phyloP scores from a whole-genome alignment of 2,329 filamentous ascomycete species.

The Parafenestella ontariensis region DNA sequence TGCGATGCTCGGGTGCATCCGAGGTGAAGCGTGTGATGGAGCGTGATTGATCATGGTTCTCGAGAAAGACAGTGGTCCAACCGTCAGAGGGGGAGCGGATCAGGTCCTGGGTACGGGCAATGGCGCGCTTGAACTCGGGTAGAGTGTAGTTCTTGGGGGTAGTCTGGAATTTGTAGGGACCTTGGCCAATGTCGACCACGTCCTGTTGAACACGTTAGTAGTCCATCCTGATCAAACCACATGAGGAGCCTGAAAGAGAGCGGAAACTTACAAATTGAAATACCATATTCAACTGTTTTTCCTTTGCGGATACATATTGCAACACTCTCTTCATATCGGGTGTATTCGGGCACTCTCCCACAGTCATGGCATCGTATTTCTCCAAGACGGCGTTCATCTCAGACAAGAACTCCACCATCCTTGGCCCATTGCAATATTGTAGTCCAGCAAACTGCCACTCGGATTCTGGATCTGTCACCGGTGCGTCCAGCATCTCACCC shows the following conservation, averaged over 20 bases:
- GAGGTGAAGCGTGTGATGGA: conserved; percentile 58
- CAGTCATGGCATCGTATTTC: conserved; percentile 71
- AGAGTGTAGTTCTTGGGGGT: conserved; percentile 43
- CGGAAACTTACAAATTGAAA: conserved; percentile 57
- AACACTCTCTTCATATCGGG: conserved; percentile 65
- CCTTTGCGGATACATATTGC: conserved; percentile 64
- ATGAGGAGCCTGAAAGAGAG: no score
- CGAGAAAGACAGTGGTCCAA: conserved; percentile 61
- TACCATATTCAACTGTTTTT: conserved; percentile 71
- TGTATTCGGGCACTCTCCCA: conserved; percentile 72
- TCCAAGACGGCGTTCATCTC: conserved; percentile 69
- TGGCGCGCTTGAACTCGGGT: conserved; percentile 40
- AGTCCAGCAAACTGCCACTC: conserved; percentile 48
- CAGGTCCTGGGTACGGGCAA: conserved; percentile 41
- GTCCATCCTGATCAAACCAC: not conserved
- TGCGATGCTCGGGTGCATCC: conserved; percentile 55
- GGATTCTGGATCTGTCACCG: conserved; percentile 37
- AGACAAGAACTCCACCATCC: conserved; percentile 70
- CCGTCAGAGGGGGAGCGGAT: conserved; percentile 40
- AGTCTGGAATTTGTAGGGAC: conserved; percentile 47
- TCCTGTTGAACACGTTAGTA: conserved; percentile 39
- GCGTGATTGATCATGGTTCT: conserved; percentile 63
- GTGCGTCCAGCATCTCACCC: conserved; percentile 43
- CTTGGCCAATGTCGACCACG: conserved; percentile 47
- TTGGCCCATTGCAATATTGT: conserved; percentile 72